Base-by-base conservation (phyloP, 192 early-diverging fungal species). In the Rhizophlyctis rosea region DNA sequence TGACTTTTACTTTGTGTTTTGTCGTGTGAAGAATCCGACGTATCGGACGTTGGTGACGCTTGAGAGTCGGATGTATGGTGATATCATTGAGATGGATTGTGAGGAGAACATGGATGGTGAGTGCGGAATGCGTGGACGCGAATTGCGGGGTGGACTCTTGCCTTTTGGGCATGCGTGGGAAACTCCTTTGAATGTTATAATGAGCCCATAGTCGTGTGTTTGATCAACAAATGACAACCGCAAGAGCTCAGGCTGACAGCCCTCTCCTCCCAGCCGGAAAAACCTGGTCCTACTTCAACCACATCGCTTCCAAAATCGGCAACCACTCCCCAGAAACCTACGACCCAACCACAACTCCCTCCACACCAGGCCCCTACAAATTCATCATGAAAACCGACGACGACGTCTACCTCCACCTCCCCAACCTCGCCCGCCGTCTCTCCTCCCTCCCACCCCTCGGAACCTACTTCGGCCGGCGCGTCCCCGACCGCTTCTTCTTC, bases 351-450 rank as follows among this genome's bases (percentile, higher is more conserved):
- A 44, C 7, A 7, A 18, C 39, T 44, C 39, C 18, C 39, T 44
- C 39, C 18, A n/a, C n/a, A n/a, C n/a, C n/a, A n/a, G 39, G 39
- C 7, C 39, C 39, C 9, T 72, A 63, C 55, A 28, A 67, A 21
- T 72, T 62, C 54, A 59, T 72, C 5, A 72, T 72, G 70, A 72
- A 72, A 34, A 36, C 64, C 2, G 70, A 72, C 56, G 65, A 67
- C 51, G 70, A 72, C 56, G 65, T 67, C 7, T 72, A 30, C 21
- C 55, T 67, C 44, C 70, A 72, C 33, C 60, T 72, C 4, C 70
- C 70, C 21, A 72, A 72, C 47, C 54, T 72, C 18, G 65, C n/a
- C 7, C 30, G 16, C 14, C 44, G 61, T 5, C 28, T 72, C 1
- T n/a, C 32, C 2, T 53, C 3, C 18, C 18, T 68, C 4, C 60